phyloP scores from a whole-genome alignment of 441 rosid species.

The Pelargonium australe region DNA sequence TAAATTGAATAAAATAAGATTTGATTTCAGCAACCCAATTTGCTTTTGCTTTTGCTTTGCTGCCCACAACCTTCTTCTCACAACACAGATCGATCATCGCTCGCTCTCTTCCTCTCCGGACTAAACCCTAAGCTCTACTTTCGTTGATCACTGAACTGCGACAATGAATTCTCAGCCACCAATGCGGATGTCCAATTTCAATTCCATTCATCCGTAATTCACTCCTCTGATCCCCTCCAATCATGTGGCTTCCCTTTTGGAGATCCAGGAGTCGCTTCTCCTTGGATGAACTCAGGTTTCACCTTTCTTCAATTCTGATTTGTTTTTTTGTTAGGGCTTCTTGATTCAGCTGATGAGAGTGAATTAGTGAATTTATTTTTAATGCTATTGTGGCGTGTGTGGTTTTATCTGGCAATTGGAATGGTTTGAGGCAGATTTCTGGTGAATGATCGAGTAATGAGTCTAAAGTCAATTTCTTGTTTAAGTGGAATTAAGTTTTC shows the following conservation, averaged over 20 bases:
- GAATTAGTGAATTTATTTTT: neutral
- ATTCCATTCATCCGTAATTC: neutral
- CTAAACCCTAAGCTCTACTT: conserved; percentile 1
- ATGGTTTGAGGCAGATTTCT: neutral
- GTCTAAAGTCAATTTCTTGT: neutral
- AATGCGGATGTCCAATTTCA: neutral
- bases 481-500: neutral
- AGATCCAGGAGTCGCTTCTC: conserved; percentile 96
- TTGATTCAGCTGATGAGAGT: neutral
- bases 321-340: neutral
- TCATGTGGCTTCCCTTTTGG: conserved; percentile 94
- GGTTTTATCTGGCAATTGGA: neutral
- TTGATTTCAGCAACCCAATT: no score
- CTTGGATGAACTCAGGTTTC: conserved; percentile 86
- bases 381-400: neutral
- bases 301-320: neutral
- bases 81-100: no score
- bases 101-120: neutral
- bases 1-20: no score
- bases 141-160: neutral
- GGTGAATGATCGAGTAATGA: neutral
- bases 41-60: no score
- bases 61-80: no score
- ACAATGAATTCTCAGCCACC: neutral
- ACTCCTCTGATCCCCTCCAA: conserved; percentile 35